Evolutionary conservation across 495 filamentous ascomycete genomes (phyloP).

Genomic region (Lepraria neglecta): DNA sequence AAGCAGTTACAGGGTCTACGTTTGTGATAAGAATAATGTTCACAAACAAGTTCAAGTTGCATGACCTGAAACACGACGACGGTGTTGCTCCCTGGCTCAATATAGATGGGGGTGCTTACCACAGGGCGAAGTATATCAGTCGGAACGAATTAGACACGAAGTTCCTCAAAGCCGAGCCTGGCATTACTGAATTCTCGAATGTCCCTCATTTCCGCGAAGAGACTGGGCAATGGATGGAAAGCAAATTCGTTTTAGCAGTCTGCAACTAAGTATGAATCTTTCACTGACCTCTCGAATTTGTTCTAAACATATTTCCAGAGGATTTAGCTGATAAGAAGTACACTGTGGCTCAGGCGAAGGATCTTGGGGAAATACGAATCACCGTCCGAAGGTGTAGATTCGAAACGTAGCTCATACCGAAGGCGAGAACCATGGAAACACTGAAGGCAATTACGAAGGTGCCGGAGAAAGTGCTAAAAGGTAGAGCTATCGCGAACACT

Average conservation of each 20-base stretch:
- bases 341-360: not conserved
- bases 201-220: not conserved
- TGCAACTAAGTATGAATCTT: not conserved
- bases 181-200: not conserved
- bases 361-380: conserved; percentile 4
- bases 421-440: not conserved
- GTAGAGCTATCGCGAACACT: not conserved
- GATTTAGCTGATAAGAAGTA: not conserved
- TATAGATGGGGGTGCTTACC: no score
- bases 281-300: not conserved
- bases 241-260: conserved; percentile 5
- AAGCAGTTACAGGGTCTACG: conserved; percentile 7
- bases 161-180: not conserved
- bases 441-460: conserved; percentile 1
- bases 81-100: no score
- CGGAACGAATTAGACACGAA: not conserved
- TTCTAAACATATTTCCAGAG: not conserved
- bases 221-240: conserved; percentile 9
- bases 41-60: not conserved
- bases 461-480: conserved; percentile 11
- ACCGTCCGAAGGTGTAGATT: not conserved
- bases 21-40: conserved; percentile 4
- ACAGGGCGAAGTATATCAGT: no score
- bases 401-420: no score
- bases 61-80: not conserved